Evolutionary conservation across 2,329 filamentous ascomycete species (phyloP), one percentile per base, ranked within the genome.

Genomic region (Fusarium sacchari): DNA sequence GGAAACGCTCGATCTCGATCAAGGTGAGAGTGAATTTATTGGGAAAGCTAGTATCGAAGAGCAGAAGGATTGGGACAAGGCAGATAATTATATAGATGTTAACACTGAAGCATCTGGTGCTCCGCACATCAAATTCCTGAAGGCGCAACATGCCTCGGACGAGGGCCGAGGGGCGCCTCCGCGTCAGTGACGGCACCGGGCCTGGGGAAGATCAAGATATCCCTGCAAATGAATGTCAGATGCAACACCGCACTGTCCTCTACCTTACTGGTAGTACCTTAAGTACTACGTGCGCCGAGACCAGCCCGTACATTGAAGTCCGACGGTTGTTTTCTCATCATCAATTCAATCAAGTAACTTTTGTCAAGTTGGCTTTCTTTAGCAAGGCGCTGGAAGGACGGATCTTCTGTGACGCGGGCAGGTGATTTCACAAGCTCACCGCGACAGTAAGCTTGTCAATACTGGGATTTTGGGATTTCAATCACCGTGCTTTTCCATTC

Each of bases 141-240:
- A 73, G 66, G 62, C 67, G 71, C 50, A 71, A 71, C 52, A 59
- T 62, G 60, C 59, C 63, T 77, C 75, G 75, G 75, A 73, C 71
- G 55, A 60, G 42, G 69, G 59, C 75, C 75, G 75, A 77, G 71
- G 58, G 71, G 67, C 49, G 57, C 65, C 58, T 63, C 66, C 61
- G 66, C 66, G 60, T 56, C 61, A 72, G 68, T 72, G 59, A 57
- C 64, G 44, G 57, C 71, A 64, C 60, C 75, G 75, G 75, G 44
- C 71, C 73, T 77, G 75, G 75, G 75, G 75, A 77, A 74, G 71
- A 69, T 43, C 65, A 53, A 67, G 28, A n/a, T 63, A 70, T 57
- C 65, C 64, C 30, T 52, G 62, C 46, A 67, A 56, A 36, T 47
- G 56, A 60, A 30, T 28, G 60, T 57, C 60, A 55, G 64, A 60